Evolutionary conservation across 169 alveolate genomes (phyloP), one percentile per base, ranked within the genome.

Genomic region (Plasmodium malariae): DNA sequence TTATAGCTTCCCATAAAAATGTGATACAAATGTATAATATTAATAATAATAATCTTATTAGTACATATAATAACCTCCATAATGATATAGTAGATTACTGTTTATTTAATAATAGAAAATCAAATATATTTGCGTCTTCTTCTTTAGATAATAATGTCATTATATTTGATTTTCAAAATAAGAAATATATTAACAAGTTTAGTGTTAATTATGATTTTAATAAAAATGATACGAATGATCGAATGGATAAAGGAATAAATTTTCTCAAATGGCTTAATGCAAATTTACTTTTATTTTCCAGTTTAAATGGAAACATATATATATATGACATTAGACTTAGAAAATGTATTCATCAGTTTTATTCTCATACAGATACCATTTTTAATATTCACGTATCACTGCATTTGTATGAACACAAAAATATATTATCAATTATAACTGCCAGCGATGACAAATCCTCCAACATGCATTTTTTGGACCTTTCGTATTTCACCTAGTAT

Each of bases 361-460:
- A 83, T 70, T 51, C 65, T 45, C 91, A 83, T 34, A 65, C 85
- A 2, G 83, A 83, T 19, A 83, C 91, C 12, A 83, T 83, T 2
- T 83, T 83, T 71, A 83, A 83, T 57, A 60, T 83, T 11, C 36
- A 83, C 43, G n/a, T 67, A 28, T 83, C 91, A 3, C 73, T 83
- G 0, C 91, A 83, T 54, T 30, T 83, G 45, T 83, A 83, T 37
- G 65, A 83, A 12, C 28, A 83, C 5, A 83, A 83, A 24, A 65
- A 83, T 19, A 49, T 83, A 7, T 59, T 83, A 30, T 83, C 78
- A 5, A 67, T 83, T 12, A 37, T 83, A 19, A 83, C 91, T 4
- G 91, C 91, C 12, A 83, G 91, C 28, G 91, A 83, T 40, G 91
- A 83, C 19, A 57, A 63, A 11, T 67, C 91, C 21, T 83, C 91